phyloP scores from a whole-genome alignment of 345 rosid genomes.

The Aegle marmelos region DNA sequence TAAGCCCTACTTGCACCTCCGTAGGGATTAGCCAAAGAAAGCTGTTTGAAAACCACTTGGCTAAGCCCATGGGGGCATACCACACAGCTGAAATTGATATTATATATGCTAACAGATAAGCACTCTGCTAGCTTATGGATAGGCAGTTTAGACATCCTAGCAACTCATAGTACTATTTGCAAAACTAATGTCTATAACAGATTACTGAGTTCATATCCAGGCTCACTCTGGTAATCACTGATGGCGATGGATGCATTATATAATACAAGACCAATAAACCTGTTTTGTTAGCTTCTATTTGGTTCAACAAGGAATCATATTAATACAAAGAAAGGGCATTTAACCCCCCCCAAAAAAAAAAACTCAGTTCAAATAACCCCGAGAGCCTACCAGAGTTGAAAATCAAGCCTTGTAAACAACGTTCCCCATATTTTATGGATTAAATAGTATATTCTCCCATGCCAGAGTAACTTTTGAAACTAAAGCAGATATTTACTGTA shows the following conservation, averaged over 20 bases:
- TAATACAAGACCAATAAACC: neutral
- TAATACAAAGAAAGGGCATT: neutral
- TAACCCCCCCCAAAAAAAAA: neutral
- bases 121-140: neutral
- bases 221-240: neutral
- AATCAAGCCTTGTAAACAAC: neutral
- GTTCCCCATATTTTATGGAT: neutral
- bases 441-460: slow-evolving; percentile 4
- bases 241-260: neutral
- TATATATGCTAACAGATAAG: neutral
- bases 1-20: too few species aligned
- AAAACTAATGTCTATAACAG: neutral
- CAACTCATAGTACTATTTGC: neutral
- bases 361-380: neutral
- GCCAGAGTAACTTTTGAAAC: neutral
- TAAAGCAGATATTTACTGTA: slow-evolving; percentile 3
- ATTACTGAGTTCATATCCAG: neutral
- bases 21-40: too few species aligned
- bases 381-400: neutral
- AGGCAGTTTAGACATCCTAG: slow-evolving; percentile 3
- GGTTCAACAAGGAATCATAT: slow-evolving; percentile 1
- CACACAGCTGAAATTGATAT: neutral
- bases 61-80: neutral
- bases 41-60: too few species aligned
- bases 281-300: neutral